phyloP scores from a whole-genome alignment of 2,329 filamentous ascomycete species.

The Leptographium flavum region DNA sequence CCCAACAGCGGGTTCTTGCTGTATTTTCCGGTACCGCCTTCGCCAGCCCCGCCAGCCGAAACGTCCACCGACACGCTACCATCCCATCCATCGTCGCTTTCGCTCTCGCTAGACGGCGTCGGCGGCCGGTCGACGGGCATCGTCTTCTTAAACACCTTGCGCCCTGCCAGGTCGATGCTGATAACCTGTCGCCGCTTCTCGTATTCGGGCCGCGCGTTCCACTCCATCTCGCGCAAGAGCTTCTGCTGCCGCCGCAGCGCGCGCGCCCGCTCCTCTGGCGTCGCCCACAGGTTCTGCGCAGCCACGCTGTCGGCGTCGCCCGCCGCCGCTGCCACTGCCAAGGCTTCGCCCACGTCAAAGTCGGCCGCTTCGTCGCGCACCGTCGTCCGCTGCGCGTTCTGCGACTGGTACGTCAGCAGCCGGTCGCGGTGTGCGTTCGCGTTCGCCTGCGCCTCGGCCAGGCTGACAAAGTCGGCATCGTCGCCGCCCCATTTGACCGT shows the following conservation, averaged over 20 bases:
- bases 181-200: slow-evolving; percentile 78
- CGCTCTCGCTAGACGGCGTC: slow-evolving; percentile 26
- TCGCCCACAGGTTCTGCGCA: slow-evolving; percentile 69
- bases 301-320: slow-evolving; percentile 7
- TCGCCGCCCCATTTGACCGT: slow-evolving; percentile 12
- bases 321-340: slow-evolving; percentile 16
- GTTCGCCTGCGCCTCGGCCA: slow-evolving; percentile 46
- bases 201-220: slow-evolving; percentile 72
- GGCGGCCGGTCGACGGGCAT: slow-evolving; percentile 44
- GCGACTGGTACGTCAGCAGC: slow-evolving; percentile 67
- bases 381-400: slow-evolving; percentile 72
- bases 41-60: slow-evolving; percentile 19
- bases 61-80: no score
- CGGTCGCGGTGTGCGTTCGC: slow-evolving; percentile 66
- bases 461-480: slow-evolving; percentile 35
- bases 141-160: slow-evolving; percentile 63
- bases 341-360: slow-evolving; percentile 31
- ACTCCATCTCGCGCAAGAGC: slow-evolving; percentile 70
- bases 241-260: slow-evolving; percentile 80
- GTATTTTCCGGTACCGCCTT: slow-evolving; percentile 41
- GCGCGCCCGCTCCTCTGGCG: slow-evolving; percentile 63
- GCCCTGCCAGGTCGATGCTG: slow-evolving; percentile 68
- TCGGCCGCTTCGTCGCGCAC: slow-evolving; percentile 72
- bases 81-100: slow-evolving; percentile 3
- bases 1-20: slow-evolving; percentile 51